phyloP scores from a whole-genome alignment of 2,329 filamentous ascomycete genomes.

The Colletotrichum orchidophilum region DNA sequence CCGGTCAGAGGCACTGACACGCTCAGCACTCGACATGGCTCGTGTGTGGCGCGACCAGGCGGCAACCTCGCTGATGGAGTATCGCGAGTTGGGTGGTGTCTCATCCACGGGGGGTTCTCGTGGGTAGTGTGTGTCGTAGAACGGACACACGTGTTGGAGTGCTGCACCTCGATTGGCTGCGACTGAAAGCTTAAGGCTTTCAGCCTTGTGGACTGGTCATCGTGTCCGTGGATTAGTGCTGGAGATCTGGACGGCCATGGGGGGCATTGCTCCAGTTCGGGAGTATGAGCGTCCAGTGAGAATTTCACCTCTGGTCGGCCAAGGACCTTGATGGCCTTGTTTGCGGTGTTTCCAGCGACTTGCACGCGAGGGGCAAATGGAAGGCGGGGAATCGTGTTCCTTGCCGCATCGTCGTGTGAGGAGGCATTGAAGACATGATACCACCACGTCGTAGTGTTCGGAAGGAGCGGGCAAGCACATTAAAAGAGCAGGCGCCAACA shows the following conservation, averaged over 20 bases:
- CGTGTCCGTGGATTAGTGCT: conserved; percentile 14
- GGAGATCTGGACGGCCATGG: conserved; percentile 1
- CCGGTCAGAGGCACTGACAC: conserved; percentile 8
- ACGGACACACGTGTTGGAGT: conserved; percentile 22
- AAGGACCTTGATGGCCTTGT: conserved; percentile 26
- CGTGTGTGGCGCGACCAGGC: conserved; percentile 3
- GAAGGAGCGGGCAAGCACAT: conserved; percentile 1
- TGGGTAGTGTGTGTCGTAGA: not conserved
- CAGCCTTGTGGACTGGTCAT: conserved; percentile 29
- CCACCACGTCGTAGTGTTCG: not conserved
- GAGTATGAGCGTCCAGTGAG: not conserved
- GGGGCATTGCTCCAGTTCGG: too few relatives aligned
- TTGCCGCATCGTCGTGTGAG: conserved; percentile 1
- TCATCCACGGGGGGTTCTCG: conserved; percentile 1
- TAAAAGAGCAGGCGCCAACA: not conserved
- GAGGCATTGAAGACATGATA: conserved; percentile 1
- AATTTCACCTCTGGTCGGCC: not conserved
- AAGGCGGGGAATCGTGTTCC: not conserved
- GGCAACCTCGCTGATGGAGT: not conserved
- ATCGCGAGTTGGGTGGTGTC: not conserved
- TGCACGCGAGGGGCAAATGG: not conserved
- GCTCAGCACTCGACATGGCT: not conserved
- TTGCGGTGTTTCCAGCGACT: conserved; percentile 5
- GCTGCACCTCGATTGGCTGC: conserved; percentile 27
- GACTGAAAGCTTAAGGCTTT: not conserved